Base-by-base conservation (phyloP, 2,329 filamentous ascomycete genomes). In the Aspergillus tamarii region DNA sequence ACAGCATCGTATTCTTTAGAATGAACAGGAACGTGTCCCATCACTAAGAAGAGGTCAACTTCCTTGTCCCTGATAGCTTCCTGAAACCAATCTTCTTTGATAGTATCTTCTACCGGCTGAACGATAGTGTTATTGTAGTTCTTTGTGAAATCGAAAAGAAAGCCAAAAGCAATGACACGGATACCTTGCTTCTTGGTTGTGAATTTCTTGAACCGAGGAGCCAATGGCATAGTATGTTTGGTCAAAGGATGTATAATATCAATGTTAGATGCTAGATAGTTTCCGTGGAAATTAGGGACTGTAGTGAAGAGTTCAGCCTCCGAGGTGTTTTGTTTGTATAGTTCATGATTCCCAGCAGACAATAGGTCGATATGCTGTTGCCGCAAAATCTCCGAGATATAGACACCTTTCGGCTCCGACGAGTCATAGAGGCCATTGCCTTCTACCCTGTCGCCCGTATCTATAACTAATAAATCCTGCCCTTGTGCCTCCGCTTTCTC, bases 361-460 rank as follows among this genome's bases (percentile, higher is more conserved):
- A 98, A 85, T 30, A 97, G 81, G 74, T 98, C 94, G 69, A 97
- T 88, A 50, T 88, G 80, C 74, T 97, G 93, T 73, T 96, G 84
- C 65, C 88, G 89, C 74, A 95, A 88, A 61, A 98, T 95, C 67
- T 94, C 91, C 74, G 93, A 94, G 1, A 92, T 93, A 76, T 93
- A 97, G 73, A 89, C 85, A 26, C 95, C 95, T 74, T 96, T 96
- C 10, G 95, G 95, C 32, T 85, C 83, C 0, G 93, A 97, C 6
- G 89, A 91, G 76, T 98, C 95, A 78, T 97, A 98, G 4, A 99
- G 86, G 1, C 94, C 95, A 75, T 97, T 98, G 41, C 94, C 93
- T 78, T 98, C 95, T 70, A 97, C 87, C 8, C 94, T 87, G 74
- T 98, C 95, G 64, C 95, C 95, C 0, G 94, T 97, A 76, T 99